phyloP scores from a whole-genome alignment of 805 yeast species.

The Spathaspora boniae region DNA sequence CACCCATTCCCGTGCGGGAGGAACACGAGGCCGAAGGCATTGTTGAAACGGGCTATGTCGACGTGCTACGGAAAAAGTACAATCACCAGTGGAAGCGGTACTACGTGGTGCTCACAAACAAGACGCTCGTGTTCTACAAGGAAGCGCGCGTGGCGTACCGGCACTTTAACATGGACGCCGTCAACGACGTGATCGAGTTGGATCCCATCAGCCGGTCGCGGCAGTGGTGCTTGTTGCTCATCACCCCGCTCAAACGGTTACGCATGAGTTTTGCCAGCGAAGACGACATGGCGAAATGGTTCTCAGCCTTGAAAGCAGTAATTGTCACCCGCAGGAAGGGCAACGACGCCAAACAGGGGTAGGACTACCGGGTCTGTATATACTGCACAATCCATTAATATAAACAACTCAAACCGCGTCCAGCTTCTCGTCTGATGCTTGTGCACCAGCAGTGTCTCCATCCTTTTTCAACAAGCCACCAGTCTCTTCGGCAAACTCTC shows the following conservation, averaged over 20 bases:
- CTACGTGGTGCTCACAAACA: constrained; percentile 42
- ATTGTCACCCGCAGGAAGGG: no score
- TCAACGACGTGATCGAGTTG: constrained; percentile 48
- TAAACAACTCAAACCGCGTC: no score
- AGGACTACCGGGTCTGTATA: no score
- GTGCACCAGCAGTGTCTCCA: no score
- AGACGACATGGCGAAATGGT: constrained; percentile 47
- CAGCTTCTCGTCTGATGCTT: no score
- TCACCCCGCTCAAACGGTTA: constrained; percentile 43
- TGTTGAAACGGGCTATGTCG: constrained; percentile 40
- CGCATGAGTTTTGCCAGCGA: constrained; percentile 44
- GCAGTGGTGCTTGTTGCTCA: constrained; percentile 44
- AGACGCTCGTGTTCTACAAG: constrained; percentile 39
- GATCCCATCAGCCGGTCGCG: constrained; percentile 45
- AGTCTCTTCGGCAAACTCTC: no score
- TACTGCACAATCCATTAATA: no score
- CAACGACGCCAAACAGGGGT: no score
- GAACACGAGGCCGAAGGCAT: constrained; percentile 14
- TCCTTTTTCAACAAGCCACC: no score
- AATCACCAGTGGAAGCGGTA: constrained; percentile 45
- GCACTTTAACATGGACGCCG: constrained; percentile 24
- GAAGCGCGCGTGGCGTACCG: constrained; percentile 4
- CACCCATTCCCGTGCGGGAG: no score
- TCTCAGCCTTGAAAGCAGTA: constrained; percentile 38
- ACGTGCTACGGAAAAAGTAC: constrained; percentile 38